phyloP scores from a whole-genome alignment of 352 stramenopile genomes.

The Phytophthora constricta region DNA sequence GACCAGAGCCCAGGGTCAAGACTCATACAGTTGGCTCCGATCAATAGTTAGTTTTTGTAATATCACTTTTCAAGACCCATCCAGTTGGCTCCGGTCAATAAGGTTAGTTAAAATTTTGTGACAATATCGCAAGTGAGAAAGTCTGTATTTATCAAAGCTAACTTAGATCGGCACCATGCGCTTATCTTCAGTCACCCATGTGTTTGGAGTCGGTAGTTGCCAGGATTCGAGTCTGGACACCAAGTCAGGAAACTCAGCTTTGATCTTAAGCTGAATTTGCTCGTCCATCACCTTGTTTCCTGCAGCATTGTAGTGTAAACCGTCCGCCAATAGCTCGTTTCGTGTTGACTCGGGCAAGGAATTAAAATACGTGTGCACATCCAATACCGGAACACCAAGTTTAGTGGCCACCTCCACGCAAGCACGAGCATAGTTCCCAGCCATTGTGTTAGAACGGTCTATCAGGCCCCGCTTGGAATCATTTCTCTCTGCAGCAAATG shows the following conservation, averaged over 20 bases:
- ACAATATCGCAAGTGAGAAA: no score
- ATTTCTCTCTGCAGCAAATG: slow-evolving; percentile 29
- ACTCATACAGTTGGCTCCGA: no score
- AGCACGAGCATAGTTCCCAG: slow-evolving; percentile 42
- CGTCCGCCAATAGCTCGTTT: slow-evolving; percentile 47
- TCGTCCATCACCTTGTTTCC: slow-evolving; percentile 51
- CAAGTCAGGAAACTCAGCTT: slow-evolving; percentile 14
- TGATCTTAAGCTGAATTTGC: slow-evolving; percentile 38
- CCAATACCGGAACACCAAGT: slow-evolving; percentile 36
- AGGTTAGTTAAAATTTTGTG: no score
- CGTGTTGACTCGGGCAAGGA: slow-evolving; percentile 35
- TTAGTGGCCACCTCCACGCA: slow-evolving; percentile 38
- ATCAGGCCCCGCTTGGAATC: slow-evolving; percentile 22
- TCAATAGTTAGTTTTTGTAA: no score
- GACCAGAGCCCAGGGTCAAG: no score
- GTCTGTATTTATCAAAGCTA: no score
- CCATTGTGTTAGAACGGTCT: slow-evolving; percentile 27
- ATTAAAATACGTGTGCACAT: slow-evolving; percentile 58
- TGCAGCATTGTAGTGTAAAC: slow-evolving; percentile 51
- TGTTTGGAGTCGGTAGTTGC: slow-evolving; percentile 19
- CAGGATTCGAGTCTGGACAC: slow-evolving; percentile 3
- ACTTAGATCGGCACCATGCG: no score
- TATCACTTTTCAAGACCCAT: no score
- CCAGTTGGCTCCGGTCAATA: no score
- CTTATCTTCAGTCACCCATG: slow-evolving; percentile 17